Conservation (phyloP, 2,329 filamentous ascomycete genomes). For the Hortaea werneckii region DNA sequence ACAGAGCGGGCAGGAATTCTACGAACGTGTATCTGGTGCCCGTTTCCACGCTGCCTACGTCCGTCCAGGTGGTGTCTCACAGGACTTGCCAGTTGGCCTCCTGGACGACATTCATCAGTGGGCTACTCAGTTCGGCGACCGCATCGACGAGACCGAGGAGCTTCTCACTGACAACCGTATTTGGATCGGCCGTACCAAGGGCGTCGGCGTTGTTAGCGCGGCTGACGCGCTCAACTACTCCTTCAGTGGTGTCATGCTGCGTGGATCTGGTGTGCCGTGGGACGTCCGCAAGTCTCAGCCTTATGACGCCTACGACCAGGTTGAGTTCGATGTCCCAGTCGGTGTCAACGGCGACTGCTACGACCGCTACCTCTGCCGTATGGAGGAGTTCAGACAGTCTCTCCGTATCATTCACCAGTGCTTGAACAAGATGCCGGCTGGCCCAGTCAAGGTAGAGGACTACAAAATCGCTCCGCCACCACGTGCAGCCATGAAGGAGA, state of each 20-base stretch:
- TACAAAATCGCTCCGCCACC: conserved; percentile 97
- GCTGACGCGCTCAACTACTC: conserved; percentile 93
- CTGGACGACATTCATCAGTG: conserved; percentile 99
- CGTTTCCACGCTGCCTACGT: conserved; percentile 96
- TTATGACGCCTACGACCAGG: conserved; percentile 94
- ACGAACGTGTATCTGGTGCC: conserved; percentile 95
- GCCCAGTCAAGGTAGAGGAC: conserved; percentile 90
- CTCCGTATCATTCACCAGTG: conserved; percentile 98
- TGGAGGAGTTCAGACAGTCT: conserved; percentile 98
- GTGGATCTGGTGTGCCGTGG: conserved; percentile 91
- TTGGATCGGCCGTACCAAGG: conserved; percentile 86
- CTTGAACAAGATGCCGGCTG: conserved; percentile 95
- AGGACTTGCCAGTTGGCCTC: conserved; percentile 86
- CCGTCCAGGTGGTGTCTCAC: conserved; percentile 88
- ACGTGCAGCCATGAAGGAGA: conserved; percentile 99
- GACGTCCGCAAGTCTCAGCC: conserved; percentile 94
- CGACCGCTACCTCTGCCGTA: conserved; percentile 95
- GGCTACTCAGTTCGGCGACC: conserved; percentile 97
- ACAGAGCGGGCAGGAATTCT: conserved; percentile 99
- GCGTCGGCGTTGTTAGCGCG: conserved; percentile 82
- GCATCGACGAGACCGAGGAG: conserved; percentile 97
- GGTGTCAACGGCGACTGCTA: conserved; percentile 98
- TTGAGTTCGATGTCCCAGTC: conserved; percentile 96
- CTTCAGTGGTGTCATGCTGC: conserved; percentile 95
- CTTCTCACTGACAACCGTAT: conserved; percentile 98